These are phyloP conservation scores for Primulina eburnea DNA, from an alignment of 257 asterid species.

Conservation along the genomic window DNA sequence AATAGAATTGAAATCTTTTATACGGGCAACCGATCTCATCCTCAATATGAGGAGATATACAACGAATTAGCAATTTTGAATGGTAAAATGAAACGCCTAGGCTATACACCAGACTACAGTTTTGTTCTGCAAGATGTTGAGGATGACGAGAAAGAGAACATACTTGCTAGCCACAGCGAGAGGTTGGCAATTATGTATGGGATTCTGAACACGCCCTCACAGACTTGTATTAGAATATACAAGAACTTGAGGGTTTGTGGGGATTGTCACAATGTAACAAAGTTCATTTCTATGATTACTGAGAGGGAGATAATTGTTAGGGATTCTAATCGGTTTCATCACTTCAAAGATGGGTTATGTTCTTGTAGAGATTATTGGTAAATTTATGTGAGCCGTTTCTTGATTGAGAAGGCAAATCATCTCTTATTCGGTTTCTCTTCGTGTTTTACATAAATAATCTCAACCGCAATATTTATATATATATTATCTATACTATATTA, in stretches of 20 bases:
- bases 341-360: neutral
- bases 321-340: neutral
- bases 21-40: conserved; percentile 58
- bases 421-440: neutral
- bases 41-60: conserved; percentile 52
- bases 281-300: too few species aligned
- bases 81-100: conserved; percentile 55
- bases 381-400: neutral
- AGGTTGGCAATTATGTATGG: conserved; percentile 75
- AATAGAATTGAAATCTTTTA: conserved; percentile 50
- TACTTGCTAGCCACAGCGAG: conserved; percentile 70
- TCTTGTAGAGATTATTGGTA: neutral
- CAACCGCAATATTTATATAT: neutral
- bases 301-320: neutral
- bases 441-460: neutral
- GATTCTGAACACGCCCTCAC: conserved; percentile 51
- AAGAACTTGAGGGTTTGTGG: too few species aligned
- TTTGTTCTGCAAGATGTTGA: conserved; percentile 79
- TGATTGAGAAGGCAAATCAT: neutral
- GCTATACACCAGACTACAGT: conserved; percentile 67
- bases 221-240: too few species aligned
- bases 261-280: too few species aligned
- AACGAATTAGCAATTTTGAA: conserved; percentile 46
- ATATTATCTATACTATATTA: too few species aligned
- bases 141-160: conserved; percentile 80